Percentiles rank a stretch among this genome's conserved stretches.
Conservation (phyloP, 2,329 filamentous ascomycete genomes). For the Epichloe sp. region DNA sequence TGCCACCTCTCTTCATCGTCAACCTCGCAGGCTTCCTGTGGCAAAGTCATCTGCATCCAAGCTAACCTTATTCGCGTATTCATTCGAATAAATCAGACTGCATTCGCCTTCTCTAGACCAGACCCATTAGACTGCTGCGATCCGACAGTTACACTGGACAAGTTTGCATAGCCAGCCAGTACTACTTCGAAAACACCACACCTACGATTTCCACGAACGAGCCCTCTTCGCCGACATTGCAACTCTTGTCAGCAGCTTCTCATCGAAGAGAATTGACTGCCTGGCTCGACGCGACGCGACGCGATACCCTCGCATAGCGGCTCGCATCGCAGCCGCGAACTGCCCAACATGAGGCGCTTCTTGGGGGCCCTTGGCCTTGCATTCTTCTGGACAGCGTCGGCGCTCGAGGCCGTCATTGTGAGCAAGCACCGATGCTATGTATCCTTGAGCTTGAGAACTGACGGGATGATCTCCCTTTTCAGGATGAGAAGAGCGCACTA, state of each 20-base stretch:
- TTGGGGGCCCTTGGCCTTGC: slow-evolving; percentile 37
- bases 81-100: neutral
- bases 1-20: neutral
- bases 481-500: slow-evolving; percentile 70
- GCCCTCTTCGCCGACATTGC: neutral
- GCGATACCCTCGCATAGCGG: neutral
- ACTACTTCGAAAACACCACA: neutral
- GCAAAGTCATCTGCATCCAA: neutral
- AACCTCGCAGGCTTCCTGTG: neutral
- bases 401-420: slow-evolving; percentile 42
- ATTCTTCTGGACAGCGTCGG: slow-evolving; percentile 37
- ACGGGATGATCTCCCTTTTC: slow-evolving; percentile 10
- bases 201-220: neutral
- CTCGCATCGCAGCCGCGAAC: slow-evolving; percentile 3
- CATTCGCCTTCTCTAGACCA: neutral
- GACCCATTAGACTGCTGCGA: neutral
- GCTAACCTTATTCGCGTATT: neutral
- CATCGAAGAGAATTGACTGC: neutral
- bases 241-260: neutral
- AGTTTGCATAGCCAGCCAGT: neutral
- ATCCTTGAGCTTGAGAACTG: slow-evolving; percentile 2
- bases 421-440: neutral
- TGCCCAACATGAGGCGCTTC: slow-evolving; percentile 40
- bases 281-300: too few species aligned
- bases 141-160: neutral